Conservation (phyloP, 441 rosid species). For the Oxalis stricta region DNA sequence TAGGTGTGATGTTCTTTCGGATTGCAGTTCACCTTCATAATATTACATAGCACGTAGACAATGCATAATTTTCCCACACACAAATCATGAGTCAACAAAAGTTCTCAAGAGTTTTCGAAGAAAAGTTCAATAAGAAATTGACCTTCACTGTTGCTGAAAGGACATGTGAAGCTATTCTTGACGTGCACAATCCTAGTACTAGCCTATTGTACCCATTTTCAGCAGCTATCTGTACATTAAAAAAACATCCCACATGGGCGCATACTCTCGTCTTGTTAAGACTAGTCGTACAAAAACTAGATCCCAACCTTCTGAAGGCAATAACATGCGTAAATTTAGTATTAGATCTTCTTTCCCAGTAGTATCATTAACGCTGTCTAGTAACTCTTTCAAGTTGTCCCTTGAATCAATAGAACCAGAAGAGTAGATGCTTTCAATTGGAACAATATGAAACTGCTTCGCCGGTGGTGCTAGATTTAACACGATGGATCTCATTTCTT, state of each 20-base stretch:
- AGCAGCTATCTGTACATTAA: constrained; percentile 47
- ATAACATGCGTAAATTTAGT: constrained; percentile 41
- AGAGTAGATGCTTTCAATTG: constrained; percentile 41
- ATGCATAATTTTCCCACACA: no score
- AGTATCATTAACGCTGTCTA: constrained; percentile 37
- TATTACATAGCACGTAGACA: no score
- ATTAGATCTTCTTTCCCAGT: constrained; percentile 85
- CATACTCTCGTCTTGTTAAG: neutral
- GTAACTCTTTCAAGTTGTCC: constrained; percentile 30
- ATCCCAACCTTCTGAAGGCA: constrained; percentile 65
- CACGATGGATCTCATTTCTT: constrained; percentile 38
- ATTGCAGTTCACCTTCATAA: no score
- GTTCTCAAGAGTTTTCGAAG: neutral
- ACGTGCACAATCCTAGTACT: constrained; percentile 60
- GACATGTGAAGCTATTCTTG: constrained; percentile 79
- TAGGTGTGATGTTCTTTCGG: no score
- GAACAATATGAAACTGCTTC: constrained; percentile 51
- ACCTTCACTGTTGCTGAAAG: constrained; percentile 90
- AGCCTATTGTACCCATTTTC: constrained; percentile 67
- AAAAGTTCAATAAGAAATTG: constrained; percentile 1
- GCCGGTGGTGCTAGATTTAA: constrained; percentile 39
- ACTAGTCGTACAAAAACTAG: neutral
- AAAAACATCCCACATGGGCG: neutral
- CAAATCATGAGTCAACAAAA: constrained; percentile 2
- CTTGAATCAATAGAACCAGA: constrained; percentile 26